A percentile compares a stretch with the other conserved stretches of the same genome.
Evolutionary conservation across 2,329 filamentous ascomycete genomes (phyloP).

Genomic region (Trichoderma citrinoviride): DNA sequence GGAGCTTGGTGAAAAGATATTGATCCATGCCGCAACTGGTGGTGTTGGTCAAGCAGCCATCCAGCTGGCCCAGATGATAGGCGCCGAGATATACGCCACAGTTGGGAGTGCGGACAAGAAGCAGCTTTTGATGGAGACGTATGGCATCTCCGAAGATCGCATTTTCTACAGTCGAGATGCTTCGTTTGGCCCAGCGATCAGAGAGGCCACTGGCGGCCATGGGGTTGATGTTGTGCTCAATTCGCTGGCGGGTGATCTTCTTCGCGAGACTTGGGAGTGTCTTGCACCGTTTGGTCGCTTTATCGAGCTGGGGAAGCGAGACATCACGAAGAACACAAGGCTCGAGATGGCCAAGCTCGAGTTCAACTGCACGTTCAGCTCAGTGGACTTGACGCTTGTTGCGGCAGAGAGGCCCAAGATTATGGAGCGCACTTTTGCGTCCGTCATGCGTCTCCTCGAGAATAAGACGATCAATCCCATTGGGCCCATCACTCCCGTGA

Average conservation of each 20-base stretch:
- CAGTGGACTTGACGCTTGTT: conserved; percentile 46
- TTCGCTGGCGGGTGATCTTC: conserved; percentile 42
- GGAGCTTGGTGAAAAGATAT: conserved; percentile 37
- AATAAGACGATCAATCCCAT: conserved; percentile 38
- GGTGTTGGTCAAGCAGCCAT: conserved; percentile 43
- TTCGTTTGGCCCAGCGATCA: conserved; percentile 26
- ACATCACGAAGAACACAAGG: conserved; percentile 40
- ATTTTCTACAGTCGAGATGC: conserved; percentile 32
- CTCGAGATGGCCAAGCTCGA: conserved; percentile 52
- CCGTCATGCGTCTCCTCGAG: conserved; percentile 38
- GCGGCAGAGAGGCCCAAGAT: conserved; percentile 42
- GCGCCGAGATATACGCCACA: conserved; percentile 44
- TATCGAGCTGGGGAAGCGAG: conserved; percentile 43
- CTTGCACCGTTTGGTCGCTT: conserved; percentile 46
- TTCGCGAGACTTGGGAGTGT: conserved; percentile 44
- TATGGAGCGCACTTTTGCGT: conserved; percentile 38
- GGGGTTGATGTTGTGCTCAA: conserved; percentile 71
- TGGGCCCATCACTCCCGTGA: conserved; percentile 36
- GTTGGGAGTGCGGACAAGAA: conserved; percentile 39
- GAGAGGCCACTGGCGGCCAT: conserved; percentile 37
- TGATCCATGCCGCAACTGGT: conserved; percentile 41
- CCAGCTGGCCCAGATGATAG: conserved; percentile 38
- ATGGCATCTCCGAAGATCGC: conserved; percentile 36
- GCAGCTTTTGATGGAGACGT: conserved; percentile 37
- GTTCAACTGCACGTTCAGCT: conserved; percentile 46